Base-by-base conservation (phyloP, 2,329 filamentous ascomycete species). In the Diplodia seriata region DNA sequence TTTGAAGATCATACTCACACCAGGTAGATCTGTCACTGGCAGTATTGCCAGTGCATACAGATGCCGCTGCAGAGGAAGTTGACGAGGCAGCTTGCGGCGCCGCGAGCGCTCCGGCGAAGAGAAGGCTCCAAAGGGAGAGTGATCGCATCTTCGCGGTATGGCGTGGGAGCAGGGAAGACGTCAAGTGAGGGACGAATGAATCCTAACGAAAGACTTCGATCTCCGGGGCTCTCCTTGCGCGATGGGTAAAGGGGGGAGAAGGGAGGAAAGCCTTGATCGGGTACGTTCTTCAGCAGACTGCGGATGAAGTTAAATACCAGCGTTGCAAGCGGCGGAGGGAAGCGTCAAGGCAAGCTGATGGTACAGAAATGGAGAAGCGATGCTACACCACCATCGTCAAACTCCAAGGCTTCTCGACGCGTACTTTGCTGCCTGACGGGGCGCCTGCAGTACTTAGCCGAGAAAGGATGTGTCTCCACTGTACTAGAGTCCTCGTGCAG, bases 1-100 rank as follows among this genome's bases (percentile, higher is more conserved):
- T 85, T 4, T 80, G 76, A 55, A 85, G 78, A 55, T 81, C 81
- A 68, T 82, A 83, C 56, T 85, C 77, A 26, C 84, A 84, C 68
- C 66, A 77, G 56, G 73, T 66, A 7, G 72, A 73, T 43, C 76
- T 74, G 54, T 72, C 74, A 33, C 68, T 64, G 6, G 73, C 74
- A 7, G 75, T 76, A 59, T 78, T 78, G 3, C 76, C 76, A 57
- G 71, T 71, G 69, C 76, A 78, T 14, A 70, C 68, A 40, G 70
- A 56, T 15, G 20, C 49, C 1, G 64, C 20, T 20, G 64, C 56
- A 23, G 47, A 31, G 1, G 66, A 53, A 8, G 66, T 62, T 9
- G 65, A 51, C 4, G 47, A 54, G 12, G 15, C 47, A 33, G 65
- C 40, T 15, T 63, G 59, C 8, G 59, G 59, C 12, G 43, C 43